Conservation (phyloP, 2,329 filamentous ascomycete species). For the Botrytis byssoidea region DNA sequence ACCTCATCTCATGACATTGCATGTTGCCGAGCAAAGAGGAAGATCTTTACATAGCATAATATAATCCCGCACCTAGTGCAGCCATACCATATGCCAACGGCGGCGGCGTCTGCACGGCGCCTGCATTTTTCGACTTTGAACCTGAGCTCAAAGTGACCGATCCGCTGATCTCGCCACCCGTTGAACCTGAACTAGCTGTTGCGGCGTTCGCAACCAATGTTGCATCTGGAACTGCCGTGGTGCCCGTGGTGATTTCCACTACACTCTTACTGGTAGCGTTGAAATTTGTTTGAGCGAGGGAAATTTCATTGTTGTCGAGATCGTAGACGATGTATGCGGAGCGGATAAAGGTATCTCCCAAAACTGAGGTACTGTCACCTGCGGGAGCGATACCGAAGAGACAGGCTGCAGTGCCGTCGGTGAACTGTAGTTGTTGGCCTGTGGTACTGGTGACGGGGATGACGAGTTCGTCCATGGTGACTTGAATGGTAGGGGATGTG, state of each 20-base stretch:
- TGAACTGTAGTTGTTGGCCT: slow-evolving; percentile 51
- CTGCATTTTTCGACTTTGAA: slow-evolving; percentile 24
- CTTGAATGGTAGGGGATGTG: slow-evolving; percentile 51
- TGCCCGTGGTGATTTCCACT: slow-evolving; percentile 54
- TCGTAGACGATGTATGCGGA: slow-evolving; percentile 77
- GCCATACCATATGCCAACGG: slow-evolving; percentile 29
- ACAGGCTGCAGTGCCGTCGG: slow-evolving; percentile 56
- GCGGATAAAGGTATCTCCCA: slow-evolving; percentile 73
- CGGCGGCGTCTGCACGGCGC: slow-evolving; percentile 23
- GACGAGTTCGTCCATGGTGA: slow-evolving; percentile 59
- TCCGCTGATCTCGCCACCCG: slow-evolving; percentile 23
- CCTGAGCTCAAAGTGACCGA: slow-evolving; percentile 23
- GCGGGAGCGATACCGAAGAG: slow-evolving; percentile 66
- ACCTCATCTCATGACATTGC: background rate
- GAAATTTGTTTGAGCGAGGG: slow-evolving; percentile 65
- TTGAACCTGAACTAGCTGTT: slow-evolving; percentile 43
- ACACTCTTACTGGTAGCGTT: slow-evolving; percentile 53
- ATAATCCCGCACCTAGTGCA: slow-evolving; percentile 30
- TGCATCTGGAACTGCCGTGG: slow-evolving; percentile 53
- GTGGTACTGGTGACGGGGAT: slow-evolving; percentile 48
- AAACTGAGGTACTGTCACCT: slow-evolving; percentile 53
- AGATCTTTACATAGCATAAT: slow-evolving; percentile 27
- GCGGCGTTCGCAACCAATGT: slow-evolving; percentile 50
- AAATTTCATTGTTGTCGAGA: slow-evolving; percentile 68
- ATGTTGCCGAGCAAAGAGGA: slow-evolving; percentile 12